Conservation (phyloP, 192 early-diverging fungal species). For the Gigaspora rosea region DNA sequence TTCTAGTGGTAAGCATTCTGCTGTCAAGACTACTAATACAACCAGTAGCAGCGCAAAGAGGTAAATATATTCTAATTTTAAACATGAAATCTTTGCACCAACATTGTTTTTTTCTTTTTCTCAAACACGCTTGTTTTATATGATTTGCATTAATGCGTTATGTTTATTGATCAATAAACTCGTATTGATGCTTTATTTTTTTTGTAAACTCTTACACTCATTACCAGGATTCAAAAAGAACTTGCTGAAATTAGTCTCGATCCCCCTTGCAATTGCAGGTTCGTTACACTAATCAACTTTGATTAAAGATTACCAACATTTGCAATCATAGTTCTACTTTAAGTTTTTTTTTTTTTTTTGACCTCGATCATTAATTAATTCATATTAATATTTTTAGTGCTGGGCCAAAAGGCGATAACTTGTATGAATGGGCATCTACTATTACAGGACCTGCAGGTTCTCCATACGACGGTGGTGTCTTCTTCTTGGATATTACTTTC, state of each 20-base stretch:
- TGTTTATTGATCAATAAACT: not conserved
- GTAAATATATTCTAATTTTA: not conserved
- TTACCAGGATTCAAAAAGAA: conserved; percentile 89
- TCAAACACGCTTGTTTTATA: not conserved
- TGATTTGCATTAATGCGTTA: not conserved
- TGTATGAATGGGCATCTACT: conserved; percentile 96
- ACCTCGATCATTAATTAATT: not conserved
- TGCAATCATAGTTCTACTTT: not conserved
- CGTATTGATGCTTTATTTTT: not conserved
- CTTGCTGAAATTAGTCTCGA: conserved; percentile 95
- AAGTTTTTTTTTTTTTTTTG: conserved; percentile 5
- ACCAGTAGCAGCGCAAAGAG: conserved; percentile 34
- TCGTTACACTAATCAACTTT: not conserved
- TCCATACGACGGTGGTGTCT: conserved; percentile 89
- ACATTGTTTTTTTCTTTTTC: not conserved
- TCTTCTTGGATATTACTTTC: conserved; percentile 92
- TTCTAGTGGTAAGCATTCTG: not conserved
- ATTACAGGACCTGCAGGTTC: conserved; percentile 88
- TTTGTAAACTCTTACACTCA: conserved; percentile 6
- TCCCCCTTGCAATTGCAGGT: conserved; percentile 91
- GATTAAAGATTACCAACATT: conserved; percentile 5
- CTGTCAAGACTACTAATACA: not conserved
- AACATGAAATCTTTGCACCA: not conserved
- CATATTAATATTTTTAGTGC: conserved; percentile 56
- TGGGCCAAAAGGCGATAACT: conserved; percentile 93